Base-by-base conservation (phyloP, 2,329 filamentous ascomycete species). In the Coniella lustricola region DNA sequence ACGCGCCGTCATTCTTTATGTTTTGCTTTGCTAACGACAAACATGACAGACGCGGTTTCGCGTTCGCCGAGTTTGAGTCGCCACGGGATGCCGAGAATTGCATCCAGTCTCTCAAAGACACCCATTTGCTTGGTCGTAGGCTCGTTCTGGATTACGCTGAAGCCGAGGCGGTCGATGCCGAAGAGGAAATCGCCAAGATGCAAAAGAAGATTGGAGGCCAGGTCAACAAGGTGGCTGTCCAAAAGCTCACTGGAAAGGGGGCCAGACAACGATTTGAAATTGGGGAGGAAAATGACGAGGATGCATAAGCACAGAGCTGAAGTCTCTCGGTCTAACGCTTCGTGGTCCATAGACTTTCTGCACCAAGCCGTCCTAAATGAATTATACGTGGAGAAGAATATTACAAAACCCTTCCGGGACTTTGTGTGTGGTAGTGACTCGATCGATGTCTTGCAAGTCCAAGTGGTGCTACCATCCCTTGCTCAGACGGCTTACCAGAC, bases 171-270 rank as follows among this genome's bases (percentile, higher is more conserved):
- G 76, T 93, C 57, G 90, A 97, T 70, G 84, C 93, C 3, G 93
- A 98, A 72, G 89, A 90, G 68, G 90, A 97, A 70, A 93, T 98
- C 63, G 84, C 87, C 65, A 91, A 89, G 72, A 95, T 98, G 85
- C 88, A 95, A 70, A 87, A 87, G 76, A 98, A 96, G 77, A 85
- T 94, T 62, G 87, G 87, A 54, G 82, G 84, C 52, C 91, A 97
- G 71, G 81, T 87, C 65, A 87, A 94, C 71, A 93, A 90, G 71
- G 85, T 97, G 61, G 87, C 87, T 59, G 73, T 95, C 62, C 89
- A 95, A 70, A 84, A 89, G 66, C 83, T 97, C 55, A 45, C 48
- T 29, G 87, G 85, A 60, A 79, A 79, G 62, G 87, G 86, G 59
- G 36, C 49, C 51, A 81, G 90, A 62, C 90, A 85, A 69, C 95